Base-by-base conservation (phyloP, 345 rosid species). In the Lepidium sativum region DNA sequence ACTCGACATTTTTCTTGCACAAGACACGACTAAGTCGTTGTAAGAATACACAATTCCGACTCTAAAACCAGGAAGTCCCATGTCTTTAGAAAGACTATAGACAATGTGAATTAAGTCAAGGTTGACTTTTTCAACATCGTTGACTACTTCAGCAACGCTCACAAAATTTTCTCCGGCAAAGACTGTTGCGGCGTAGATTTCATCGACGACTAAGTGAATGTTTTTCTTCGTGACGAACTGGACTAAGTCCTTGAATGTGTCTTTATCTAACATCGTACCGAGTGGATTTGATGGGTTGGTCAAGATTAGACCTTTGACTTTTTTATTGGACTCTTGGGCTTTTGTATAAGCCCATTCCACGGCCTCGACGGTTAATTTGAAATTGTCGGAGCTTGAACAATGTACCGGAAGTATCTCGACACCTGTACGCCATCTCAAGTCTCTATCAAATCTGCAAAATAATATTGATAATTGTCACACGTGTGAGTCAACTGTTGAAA, bases 261-360 rank as follows among this genome's bases (percentile, higher is more conserved):
- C 78, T 3, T 49, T 75, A 71, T 84, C 83, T 9, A 85, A 50
- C 60, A 72, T 78, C 1, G 86, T 89, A 49, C 97, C 97, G 0
- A 92, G 80, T 5, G 98, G 98, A 69, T 92, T 92, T 2, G 96
- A 89, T 4, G 98, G 98, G 76, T 89, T 92, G 0, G 91, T 75
- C 10, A 92, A 4, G 75, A 92, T 78, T 11, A 92, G 39, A 27
- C 98, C 98, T 74, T 87, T 92, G 49, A 92, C 73, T 12, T 76
- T 83, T 33, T 77, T 78, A 68, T 80, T 68, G 39, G 80, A 56
- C 50, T 75, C 54, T 54, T 31, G 63, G 51, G 96, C 89, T 35
- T 63, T 68, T 10, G 65, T 21, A 44, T 84, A 87, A 8, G 95
- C 91, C 50, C 72, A 70, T 68, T 89, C 88, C 0, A 89, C 43